phyloP scores from a whole-genome alignment of 1,139 yeast genomes.

The Candida mesenterica region DNA sequence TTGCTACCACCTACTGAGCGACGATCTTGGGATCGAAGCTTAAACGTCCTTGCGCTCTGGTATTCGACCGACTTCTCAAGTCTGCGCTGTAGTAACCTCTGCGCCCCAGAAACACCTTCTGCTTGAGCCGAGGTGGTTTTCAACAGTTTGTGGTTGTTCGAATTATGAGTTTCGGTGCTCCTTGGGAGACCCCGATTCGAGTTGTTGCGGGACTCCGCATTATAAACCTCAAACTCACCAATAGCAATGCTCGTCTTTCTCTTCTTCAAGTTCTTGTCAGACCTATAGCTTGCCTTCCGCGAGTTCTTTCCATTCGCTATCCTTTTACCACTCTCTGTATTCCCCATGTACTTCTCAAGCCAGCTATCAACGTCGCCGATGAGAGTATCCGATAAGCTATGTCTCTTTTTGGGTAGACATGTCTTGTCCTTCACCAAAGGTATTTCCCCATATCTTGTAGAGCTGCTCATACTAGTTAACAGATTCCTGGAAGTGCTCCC shows the following conservation, averaged over 20 bases:
- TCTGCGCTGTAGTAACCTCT: neutral
- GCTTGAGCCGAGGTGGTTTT: neutral
- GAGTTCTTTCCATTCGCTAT: neutral
- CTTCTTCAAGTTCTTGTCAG: neutral
- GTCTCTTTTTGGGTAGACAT: neutral
- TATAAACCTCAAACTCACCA: too few relatives aligned
- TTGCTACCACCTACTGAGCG: too few relatives aligned
- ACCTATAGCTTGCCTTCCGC: neutral
- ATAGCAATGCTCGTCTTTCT: too few relatives aligned
- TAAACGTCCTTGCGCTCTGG: slow-evolving; percentile 1
- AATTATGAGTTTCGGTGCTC: too few relatives aligned
- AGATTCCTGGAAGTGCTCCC: too few relatives aligned
- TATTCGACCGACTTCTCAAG: neutral
- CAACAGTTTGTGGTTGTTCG: neutral
- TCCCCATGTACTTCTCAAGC: slow-evolving; percentile 2
- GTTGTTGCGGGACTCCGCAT: too few relatives aligned
- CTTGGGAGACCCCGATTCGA: too few relatives aligned
- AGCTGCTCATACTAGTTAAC: too few relatives aligned
- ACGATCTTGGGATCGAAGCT: too few relatives aligned
- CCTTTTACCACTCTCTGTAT: neutral
- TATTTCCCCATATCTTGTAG: neutral
- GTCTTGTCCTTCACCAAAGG: neutral
- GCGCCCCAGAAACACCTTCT: neutral
- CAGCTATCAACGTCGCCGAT: slow-evolving; percentile 4
- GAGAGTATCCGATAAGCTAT: slow-evolving; percentile 2